A percentile compares a stretch with the other conserved stretches of the same genome.
These are phyloP conservation scores for Tardiomyces blankii DNA, from an alignment of 1,139 yeast species.

Conservation along the genomic window DNA sequence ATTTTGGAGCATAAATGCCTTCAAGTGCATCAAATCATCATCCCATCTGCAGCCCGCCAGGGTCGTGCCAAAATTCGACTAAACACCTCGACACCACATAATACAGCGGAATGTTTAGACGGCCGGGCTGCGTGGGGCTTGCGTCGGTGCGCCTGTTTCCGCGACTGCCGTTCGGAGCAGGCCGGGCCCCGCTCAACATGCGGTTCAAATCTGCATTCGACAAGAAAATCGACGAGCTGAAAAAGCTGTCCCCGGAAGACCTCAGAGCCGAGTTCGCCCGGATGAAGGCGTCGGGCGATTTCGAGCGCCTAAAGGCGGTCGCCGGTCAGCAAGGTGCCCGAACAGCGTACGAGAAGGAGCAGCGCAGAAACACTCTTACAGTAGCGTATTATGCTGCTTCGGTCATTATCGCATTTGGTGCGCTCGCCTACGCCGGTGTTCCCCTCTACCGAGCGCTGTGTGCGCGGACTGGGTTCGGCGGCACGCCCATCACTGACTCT, in stretches of 20 bases:
- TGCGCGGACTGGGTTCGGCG: conserved; percentile 94
- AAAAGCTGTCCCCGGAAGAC: background rate
- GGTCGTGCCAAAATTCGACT: no score
- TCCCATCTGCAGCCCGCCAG: no score
- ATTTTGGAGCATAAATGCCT: no score
- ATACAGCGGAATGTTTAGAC: no score
- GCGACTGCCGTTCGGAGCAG: no score
- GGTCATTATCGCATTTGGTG: conserved; percentile 58
- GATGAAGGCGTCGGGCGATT: background rate
- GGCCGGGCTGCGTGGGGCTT: no score
- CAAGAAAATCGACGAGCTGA: background rate
- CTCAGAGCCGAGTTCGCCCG: conserved; percentile 1
- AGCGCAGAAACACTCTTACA: conserved; percentile 31
- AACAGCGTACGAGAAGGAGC: conserved; percentile 13
- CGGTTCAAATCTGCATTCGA: background rate
- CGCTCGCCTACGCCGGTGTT: conserved; percentile 83
- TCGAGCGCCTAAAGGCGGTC: background rate
- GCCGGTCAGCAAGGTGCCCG: conserved; percentile 6
- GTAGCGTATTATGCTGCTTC: conserved; percentile 67
- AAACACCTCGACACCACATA: no score
- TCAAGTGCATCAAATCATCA: no score
- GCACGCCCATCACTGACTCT: conserved; percentile 83
- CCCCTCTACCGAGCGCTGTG: conserved; percentile 89
- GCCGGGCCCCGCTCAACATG: background rate
- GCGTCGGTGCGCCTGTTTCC: no score